Conservation (phyloP, 768 basidiomycete species). For the Pisolithus microcarpus region DNA sequence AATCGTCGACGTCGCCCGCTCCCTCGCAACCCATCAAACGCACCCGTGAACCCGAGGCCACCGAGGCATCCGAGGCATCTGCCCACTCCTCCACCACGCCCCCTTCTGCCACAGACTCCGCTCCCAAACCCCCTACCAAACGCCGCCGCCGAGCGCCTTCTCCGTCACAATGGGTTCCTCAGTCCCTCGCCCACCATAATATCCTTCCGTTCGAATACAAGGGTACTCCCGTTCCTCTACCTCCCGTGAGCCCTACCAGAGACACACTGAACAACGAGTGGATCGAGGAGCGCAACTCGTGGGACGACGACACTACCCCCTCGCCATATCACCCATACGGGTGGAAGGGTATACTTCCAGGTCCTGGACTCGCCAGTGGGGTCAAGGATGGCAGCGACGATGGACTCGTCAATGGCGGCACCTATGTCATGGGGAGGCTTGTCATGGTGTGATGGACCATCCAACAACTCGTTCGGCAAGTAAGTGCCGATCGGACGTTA, state of each 20-base stretch:
- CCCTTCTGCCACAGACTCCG: constrained; percentile 25
- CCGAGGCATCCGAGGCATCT: no score
- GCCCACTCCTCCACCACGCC: constrained; percentile 20
- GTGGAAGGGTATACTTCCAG: constrained; percentile 60
- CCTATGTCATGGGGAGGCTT: constrained; percentile 30
- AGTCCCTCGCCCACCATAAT: constrained; percentile 55
- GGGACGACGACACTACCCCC: constrained; percentile 47
- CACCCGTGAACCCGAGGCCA: constrained; percentile 11
- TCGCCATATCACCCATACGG: constrained; percentile 61
- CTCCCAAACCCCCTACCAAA: constrained; percentile 35
- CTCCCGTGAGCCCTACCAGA: constrained; percentile 44
- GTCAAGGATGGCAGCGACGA: constrained; percentile 25
- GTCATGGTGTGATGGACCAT: constrained; percentile 23
- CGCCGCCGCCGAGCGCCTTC: constrained; percentile 70
- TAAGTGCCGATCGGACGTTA: no score
- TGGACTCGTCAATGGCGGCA: constrained; percentile 28
- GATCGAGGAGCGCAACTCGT: constrained; percentile 67
- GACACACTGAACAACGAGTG: constrained; percentile 27
- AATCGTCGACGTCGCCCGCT: neutral
- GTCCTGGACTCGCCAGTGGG: constrained; percentile 38
- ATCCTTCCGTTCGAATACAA: constrained; percentile 48
- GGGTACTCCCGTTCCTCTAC: constrained; percentile 51
- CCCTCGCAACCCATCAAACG: constrained; percentile 12
- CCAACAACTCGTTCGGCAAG: neutral
- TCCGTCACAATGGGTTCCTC: constrained; percentile 65